These are phyloP conservation scores for Nigrospora osmanthi DNA, from an alignment of 2,329 filamentous ascomycete species.

Conservation along the genomic window DNA sequence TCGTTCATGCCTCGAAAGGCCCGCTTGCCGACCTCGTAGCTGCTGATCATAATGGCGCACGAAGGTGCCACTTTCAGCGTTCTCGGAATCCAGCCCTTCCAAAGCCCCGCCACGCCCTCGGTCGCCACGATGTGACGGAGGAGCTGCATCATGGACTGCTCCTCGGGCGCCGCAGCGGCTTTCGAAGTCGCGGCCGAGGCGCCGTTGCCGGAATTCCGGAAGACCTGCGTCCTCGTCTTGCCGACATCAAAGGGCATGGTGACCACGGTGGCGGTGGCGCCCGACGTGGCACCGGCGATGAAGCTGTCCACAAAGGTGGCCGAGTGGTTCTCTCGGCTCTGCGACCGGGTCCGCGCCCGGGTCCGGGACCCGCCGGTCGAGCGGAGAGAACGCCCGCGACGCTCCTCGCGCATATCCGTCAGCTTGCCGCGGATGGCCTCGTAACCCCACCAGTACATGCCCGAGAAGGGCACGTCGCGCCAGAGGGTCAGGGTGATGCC, in stretches of 20 bases:
- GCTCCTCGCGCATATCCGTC: constrained; percentile 57
- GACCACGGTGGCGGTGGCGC: constrained; percentile 75
- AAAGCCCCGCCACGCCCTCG: constrained; percentile 75
- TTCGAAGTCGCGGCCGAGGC: constrained; percentile 16
- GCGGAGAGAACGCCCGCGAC: constrained; percentile 31
- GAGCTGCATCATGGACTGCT: constrained; percentile 70
- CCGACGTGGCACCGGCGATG: constrained; percentile 73
- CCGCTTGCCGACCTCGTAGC: constrained; percentile 92
- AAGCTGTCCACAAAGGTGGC: constrained; percentile 86
- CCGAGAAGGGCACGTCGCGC: constrained; percentile 96
- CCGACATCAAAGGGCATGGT: constrained; percentile 97
- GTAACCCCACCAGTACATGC: constrained; percentile 97
- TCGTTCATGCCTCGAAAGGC: constrained; percentile 71
- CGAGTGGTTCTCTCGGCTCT: constrained; percentile 61
- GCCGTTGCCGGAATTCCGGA: constrained; percentile 43
- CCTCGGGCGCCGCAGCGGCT: constrained; percentile 52
- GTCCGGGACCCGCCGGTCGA: constrained; percentile 25
- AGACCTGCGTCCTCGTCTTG: constrained; percentile 89
- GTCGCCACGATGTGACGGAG: constrained; percentile 86
- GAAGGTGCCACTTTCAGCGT: constrained; percentile 92
- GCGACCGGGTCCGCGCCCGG: constrained; percentile 43
- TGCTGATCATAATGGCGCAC: constrained; percentile 98
- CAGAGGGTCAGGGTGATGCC: constrained; percentile 86
- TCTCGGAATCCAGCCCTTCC: constrained; percentile 84
- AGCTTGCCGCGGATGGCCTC: constrained; percentile 70